Base-by-base conservation (phyloP, 2,329 filamentous ascomycete genomes). In the Clarireedia homoeocarpa region DNA sequence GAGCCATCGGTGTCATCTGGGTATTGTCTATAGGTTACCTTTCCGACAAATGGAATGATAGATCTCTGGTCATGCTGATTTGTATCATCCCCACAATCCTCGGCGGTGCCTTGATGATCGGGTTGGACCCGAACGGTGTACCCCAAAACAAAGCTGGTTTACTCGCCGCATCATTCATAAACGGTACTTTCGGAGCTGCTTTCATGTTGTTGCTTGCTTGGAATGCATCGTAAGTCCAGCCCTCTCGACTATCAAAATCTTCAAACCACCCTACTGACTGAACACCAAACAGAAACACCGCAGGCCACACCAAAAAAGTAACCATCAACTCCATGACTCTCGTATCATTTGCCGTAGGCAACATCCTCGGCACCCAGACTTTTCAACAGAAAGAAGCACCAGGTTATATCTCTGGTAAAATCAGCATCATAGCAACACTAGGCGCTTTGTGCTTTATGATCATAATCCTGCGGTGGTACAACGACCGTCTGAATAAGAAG, bases 1-100 rank as follows among this genome's bases (percentile, higher is more conserved):
- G 83, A 24, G 51, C 26, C 1, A 73, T 82, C 1, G 77, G 81
- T 55, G 79, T 81, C 61, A 61, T 79, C 2, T 74, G 77, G 0
- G 71, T 81, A 5, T 65, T 82, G 14, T 60, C 71, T 3, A 77
- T 76, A 2, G 77, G 77, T 38, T 72, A 72, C 53, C 69, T 82
- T 24, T 77, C 77, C 62, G 39, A 42, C n/a, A 20, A 42, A 34
- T 34, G 30, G 30, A 34, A 34, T 4, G 30, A 34, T 34, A 34
- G 30, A 34, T 34, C 30, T 34, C 5, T 34, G 30, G 10, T 34
- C 9, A 34, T 34, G 30, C 30, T 34, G 30, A 34, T 34, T 12
- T 34, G 30, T 34, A 34, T 34, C 9, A 34, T 34, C 10, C 30
- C 30, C 3, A 34, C 30, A 9, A 34, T 34, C 30, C 30, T 34